Evolutionary conservation across 345 rosid genomes (phyloP), one percentile per base, ranked within the genome.

Genomic region (Gossypium arboreum): DNA sequence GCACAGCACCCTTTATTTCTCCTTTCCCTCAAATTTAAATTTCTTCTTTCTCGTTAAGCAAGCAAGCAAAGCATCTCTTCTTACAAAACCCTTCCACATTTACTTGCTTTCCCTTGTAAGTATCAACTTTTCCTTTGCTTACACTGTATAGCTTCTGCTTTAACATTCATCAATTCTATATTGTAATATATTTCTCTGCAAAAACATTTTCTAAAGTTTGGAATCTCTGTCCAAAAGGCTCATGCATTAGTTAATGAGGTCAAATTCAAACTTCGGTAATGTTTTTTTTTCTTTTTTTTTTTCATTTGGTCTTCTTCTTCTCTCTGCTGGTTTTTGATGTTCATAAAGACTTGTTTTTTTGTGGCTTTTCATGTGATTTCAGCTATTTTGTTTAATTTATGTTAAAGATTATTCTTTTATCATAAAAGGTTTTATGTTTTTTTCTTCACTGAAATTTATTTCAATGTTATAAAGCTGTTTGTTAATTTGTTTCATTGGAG

Each of bases 1-100:
- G 89, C 82, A 25, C 34, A 73, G 22, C 57, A 45, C 75, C 81
- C 84, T 80, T 81, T 76, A 20, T 74, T 34, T 34, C 60, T 69
- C 48, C 72, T 29, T 45, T 13, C 73, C 65, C 25, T 60, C 48
- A 44, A 25, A 16, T 73, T 59, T 43, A 41, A 12, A 50, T 16
- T 79, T 43, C 67, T 78, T 79, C 45, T 79, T 77, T 75, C 44
- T 80, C 18, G 50, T 76, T 78, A 78, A 81, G 71, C 82, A 78
- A 66, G 72, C 75, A 89, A 86, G 86, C 88, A 87, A 86, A 82
- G 91, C 81, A 88, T 88, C 86, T 82, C 72, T 78, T 76, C 79
- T 74, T 68, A 4, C 79, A 76, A 80, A 60, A 52, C 17, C 9
- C 75, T 82, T 60, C 75, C 76, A 34, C 78, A 72, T 71, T 79